phyloP scores from a whole-genome alignment of 805 yeast genomes.

The Pichia nanzhaoensis region DNA sequence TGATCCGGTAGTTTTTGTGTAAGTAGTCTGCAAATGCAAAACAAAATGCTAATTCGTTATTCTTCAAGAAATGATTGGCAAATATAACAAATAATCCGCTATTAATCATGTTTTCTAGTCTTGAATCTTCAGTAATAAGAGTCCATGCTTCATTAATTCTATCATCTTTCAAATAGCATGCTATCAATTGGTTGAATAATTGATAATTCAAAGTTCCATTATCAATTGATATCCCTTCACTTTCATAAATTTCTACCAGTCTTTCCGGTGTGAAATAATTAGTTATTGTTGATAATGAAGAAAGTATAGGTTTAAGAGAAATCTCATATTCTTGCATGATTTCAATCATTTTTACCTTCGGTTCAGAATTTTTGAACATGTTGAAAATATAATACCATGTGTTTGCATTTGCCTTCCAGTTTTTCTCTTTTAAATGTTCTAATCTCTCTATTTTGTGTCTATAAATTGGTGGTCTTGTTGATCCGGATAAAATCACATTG shows the following conservation, averaged over 20 bases:
- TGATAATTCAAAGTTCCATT: conserved; percentile 11
- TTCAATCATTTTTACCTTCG: conserved; percentile 18
- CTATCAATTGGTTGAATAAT: conserved; percentile 20
- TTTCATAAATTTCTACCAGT: conserved; percentile 14
- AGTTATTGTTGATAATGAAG: conserved; percentile 15
- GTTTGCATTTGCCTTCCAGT: conserved; percentile 18
- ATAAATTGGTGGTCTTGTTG: conserved; percentile 15
- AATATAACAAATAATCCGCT: conserved; percentile 14
- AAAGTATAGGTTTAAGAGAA: conserved; percentile 19
- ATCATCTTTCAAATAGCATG: conserved; percentile 15
- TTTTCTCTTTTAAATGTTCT: conserved; percentile 13
- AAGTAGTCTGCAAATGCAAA: conserved; percentile 23
- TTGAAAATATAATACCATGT: conserved; percentile 27
- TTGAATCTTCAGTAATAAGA: conserved; percentile 6
- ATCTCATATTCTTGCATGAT: conserved; percentile 21
- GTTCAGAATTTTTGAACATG: conserved; percentile 14
- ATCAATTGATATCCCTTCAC: conserved; percentile 10
- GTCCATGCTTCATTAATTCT: conserved; percentile 18
- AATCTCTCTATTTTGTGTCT: conserved; percentile 17
- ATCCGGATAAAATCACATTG: conserved; percentile 20
- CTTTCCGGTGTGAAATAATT: conserved; percentile 14
- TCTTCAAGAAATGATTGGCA: conserved; percentile 17
- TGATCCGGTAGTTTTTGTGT: conserved; percentile 11
- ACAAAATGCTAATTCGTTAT: conserved; percentile 19
- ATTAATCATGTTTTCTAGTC: not conserved